Conservation (phyloP, 441 rosid genomes). For the Rhodomyrtus psidioides region DNA sequence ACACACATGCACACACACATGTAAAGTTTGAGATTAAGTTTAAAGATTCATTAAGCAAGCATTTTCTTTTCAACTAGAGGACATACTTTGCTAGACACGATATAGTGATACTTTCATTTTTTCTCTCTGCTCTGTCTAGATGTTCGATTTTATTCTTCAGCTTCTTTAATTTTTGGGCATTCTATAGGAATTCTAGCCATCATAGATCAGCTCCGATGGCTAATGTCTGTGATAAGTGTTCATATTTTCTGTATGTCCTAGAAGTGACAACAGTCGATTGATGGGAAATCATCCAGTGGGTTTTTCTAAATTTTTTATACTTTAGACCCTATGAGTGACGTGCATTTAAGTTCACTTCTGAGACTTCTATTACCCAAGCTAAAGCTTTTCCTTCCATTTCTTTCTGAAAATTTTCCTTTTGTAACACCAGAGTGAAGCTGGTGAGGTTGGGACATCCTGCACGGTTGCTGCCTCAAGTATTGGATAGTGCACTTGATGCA, state of each 20-base stretch:
- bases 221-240: background rate
- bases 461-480: slow-evolving; percentile 84
- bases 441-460: slow-evolving; percentile 99
- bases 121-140: background rate
- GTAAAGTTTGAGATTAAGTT: background rate
- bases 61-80: background rate
- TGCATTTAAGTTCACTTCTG: background rate
- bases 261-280: background rate
- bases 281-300: background rate
- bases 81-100: background rate
- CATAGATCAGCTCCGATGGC: background rate
- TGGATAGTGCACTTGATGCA: slow-evolving; percentile 93
- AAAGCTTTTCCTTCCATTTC: background rate
- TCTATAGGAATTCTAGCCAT: background rate
- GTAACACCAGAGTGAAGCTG: slow-evolving; percentile 50
- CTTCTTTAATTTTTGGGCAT: background rate
- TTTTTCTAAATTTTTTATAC: background rate
- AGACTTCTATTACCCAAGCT: background rate
- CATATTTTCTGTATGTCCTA: background rate
- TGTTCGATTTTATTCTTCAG: background rate
- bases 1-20: background rate
- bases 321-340: background rate
- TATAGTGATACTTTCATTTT: background rate
- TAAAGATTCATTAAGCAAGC: background rate
- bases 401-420: background rate